A percentile compares a stretch with the other conserved stretches of the same genome.
Evolutionary conservation across 2,329 filamentous ascomycete species (phyloP).

Genomic region (Elsinoe australis): DNA sequence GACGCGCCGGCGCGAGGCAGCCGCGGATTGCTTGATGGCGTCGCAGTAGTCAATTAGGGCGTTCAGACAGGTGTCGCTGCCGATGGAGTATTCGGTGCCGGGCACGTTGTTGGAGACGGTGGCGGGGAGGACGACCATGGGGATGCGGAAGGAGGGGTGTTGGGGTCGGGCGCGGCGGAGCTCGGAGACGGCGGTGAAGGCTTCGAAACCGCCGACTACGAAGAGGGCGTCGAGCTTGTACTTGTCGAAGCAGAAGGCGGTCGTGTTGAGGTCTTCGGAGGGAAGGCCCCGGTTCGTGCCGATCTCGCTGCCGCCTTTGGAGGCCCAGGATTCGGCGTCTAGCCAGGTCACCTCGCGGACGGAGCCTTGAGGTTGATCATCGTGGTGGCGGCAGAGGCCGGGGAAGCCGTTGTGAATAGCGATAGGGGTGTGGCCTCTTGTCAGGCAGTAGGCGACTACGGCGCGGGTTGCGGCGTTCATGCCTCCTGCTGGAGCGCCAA

Average conservation of each 20-base stretch:
- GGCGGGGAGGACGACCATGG: slow-evolving; percentile 84
- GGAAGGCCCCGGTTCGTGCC: slow-evolving; percentile 94
- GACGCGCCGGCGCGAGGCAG: slow-evolving; percentile 82
- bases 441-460: slow-evolving; percentile 85
- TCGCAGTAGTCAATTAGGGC: slow-evolving; percentile 92
- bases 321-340: slow-evolving; percentile 91
- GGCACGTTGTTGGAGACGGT: slow-evolving; percentile 99
- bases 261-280: slow-evolving; percentile 73
- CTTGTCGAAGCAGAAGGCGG: slow-evolving; percentile 73
- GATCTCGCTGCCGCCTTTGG: slow-evolving; percentile 94
- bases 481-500: slow-evolving; percentile 90
- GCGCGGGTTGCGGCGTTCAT: slow-evolving; percentile 97
- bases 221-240: slow-evolving; percentile 90
- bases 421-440: slow-evolving; percentile 83
- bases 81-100: slow-evolving; percentile 92
- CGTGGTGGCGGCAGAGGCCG: slow-evolving; percentile 83
- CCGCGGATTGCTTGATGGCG: slow-evolving; percentile 94
- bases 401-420: slow-evolving; percentile 97
- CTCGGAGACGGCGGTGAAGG: slow-evolving; percentile 85
- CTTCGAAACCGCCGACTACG: slow-evolving; percentile 85
- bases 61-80: slow-evolving; percentile 94
- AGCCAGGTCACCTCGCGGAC: slow-evolving; percentile 86
- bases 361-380: slow-evolving; percentile 69
- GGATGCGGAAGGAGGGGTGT: slow-evolving; percentile 83
- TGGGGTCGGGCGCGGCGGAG: slow-evolving; percentile 70